Conservation (phyloP, 2,329 filamentous ascomycete genomes). For the Pseudogymnoascus sp. region DNA sequence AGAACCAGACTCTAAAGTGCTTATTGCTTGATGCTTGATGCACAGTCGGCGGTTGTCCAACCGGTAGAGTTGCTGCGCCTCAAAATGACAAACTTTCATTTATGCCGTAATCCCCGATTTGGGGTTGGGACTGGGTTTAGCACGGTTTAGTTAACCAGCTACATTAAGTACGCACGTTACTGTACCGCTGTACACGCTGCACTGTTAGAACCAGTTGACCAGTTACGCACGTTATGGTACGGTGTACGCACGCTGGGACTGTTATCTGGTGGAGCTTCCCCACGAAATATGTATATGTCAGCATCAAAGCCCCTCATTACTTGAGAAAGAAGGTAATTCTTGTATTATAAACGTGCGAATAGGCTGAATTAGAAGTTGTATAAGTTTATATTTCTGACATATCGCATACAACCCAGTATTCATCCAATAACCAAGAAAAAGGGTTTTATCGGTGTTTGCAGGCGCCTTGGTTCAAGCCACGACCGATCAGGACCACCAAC, state of each 20-base stretch:
- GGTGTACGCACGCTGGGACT: neutral
- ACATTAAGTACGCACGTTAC: no score
- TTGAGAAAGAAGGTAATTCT: neutral
- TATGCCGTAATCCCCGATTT: neutral
- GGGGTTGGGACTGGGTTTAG: neutral
- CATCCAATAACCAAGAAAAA: neutral
- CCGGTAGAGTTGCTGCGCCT: neutral
- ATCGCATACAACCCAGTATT: neutral
- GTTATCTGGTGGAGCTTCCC: neutral
- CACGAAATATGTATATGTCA: slow-evolving; percentile 7
- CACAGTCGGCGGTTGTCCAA: neutral
- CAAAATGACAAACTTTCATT: neutral
- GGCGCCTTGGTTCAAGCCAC: neutral
- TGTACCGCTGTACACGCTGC: no score
- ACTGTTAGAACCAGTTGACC: no score
- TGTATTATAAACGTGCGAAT: neutral
- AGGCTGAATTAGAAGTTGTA: neutral
- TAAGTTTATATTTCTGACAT: neutral
- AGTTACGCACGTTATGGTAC: no score
- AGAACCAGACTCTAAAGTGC: neutral
- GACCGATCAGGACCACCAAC: neutral
- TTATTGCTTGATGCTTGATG: neutral
- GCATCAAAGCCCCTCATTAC: neutral
- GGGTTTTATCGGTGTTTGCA: neutral
- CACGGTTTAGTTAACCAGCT: neutral